These are phyloP conservation scores for Pittosporum tobira DNA, from an alignment of 129 eudicot genomes.

Conservation along the genomic window DNA sequence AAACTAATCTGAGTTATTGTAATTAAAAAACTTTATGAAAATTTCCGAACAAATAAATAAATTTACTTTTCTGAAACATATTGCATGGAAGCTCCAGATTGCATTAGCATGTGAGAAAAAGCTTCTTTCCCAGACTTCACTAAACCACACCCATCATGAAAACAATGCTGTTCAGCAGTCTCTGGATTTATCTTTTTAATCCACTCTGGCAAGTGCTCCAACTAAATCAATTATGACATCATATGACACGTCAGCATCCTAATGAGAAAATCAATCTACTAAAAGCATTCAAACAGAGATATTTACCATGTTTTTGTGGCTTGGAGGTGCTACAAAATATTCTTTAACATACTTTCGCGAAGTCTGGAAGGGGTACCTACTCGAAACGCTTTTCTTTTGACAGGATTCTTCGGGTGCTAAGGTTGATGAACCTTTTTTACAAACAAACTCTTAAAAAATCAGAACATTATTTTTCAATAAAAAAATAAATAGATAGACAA, in stretches of 20 bases:
- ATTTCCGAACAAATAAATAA: too few species aligned
- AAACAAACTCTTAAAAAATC: constrained; percentile 16
- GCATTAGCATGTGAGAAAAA: constrained; percentile 54
- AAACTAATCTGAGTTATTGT: not conserved
- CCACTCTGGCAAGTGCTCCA: constrained; percentile 47
- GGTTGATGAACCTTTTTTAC: constrained; percentile 34
- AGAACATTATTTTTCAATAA: too few species aligned
- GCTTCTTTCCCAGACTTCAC: constrained; percentile 45
- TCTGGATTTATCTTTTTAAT: constrained; percentile 52
- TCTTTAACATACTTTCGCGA: constrained; percentile 58
- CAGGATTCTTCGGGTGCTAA: constrained; percentile 34
- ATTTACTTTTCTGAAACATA: constrained; percentile 53
- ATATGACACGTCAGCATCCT: constrained; percentile 7
- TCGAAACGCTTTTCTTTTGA: constrained; percentile 38
- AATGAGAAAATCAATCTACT: constrained; percentile 9
- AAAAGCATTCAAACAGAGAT: constrained; percentile 14
- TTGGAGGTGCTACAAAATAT: constrained; percentile 54
- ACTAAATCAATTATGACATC: constrained; percentile 26
- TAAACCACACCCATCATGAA: constrained; percentile 34
- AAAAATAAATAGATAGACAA: constrained; percentile 5
- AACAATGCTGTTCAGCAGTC: constrained; percentile 47
- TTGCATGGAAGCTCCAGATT: constrained; percentile 61
- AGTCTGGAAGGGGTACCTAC: constrained; percentile 51
- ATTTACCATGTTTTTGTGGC: constrained; percentile 36
- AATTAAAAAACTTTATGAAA: constrained; percentile 7